Base-by-base conservation (phyloP, 2,329 filamentous ascomycete species). In the Zalaria obscura region DNA sequence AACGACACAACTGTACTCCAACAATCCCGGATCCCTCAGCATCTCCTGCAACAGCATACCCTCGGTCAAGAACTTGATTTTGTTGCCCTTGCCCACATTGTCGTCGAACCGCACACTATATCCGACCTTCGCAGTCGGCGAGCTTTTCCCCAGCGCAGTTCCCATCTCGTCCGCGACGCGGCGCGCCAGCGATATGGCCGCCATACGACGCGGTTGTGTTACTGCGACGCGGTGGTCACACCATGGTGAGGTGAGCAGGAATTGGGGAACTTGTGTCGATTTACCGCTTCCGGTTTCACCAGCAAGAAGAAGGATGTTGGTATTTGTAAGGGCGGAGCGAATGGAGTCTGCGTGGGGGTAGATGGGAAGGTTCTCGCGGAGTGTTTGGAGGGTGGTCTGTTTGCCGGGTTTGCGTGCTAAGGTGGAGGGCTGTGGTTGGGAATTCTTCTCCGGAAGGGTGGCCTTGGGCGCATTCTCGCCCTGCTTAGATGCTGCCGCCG, bases 251-350 rank as follows among this genome's bases (percentile, higher is more conserved):
- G 70, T 65, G 36, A 81, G 75, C 5, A 98, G 66, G 47, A 94
- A 95, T 55, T 96, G 91, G 0, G 91, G 89, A 0, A 95, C 80
- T 61, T 98, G 91, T 0, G 91, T 98, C 66, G 84, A 93, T 64
- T 98, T 98, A 57, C 91, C 91, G 9, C 85, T 93, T 58, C 91
- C 91, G 0, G 91, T 98, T 60, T 96, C 89, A 65, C 89, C 89
- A 2, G 91, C 81, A 9, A 98, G 66, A 0, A 98, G 70, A 40
- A 98, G 73, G 1, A 94, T 76, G 53, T 93, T 76, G 29, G 75
- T 55, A 10, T 57, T 64, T 8, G 67, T 66, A 5, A 94, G 63
- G 2, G 74, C 68, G 10, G 68, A 55, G 31, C 77, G 76, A 39
- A 95, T 93, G 26, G 80, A 72, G 29, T 78, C 67, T 38, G 76